Evolutionary conservation across 2,329 filamentous ascomycete genomes (phyloP), one percentile per base, ranked within the genome.

Genomic region (Fusarium sp.): DNA sequence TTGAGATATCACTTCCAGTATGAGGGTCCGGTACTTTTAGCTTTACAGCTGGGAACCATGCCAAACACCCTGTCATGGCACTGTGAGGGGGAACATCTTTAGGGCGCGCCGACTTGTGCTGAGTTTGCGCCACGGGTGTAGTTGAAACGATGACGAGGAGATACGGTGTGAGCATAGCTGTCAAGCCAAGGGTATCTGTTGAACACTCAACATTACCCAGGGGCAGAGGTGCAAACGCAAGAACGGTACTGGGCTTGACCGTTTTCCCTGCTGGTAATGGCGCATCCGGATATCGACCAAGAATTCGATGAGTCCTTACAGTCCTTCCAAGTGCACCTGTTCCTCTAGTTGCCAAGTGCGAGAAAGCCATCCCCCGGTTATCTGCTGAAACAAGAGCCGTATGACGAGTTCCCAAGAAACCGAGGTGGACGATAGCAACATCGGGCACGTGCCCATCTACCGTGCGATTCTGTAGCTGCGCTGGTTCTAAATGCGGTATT

Each of bases 41-140:
- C 76, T 93, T 96, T 47, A 99, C 96, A 3, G 94, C 94, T 4
- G 96, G 96, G 77, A 99, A 99, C 96, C 96, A 99, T 34, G 96
- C 94, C 51, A 99, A 81, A 74, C 95, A 97, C 4, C 95, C 97
- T 51, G 93, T 98, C 87, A 99, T 90, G 20, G 95, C 90, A 76
- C 94, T 93, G 77, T 99, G 95, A 3, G 93, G 92, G 28, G 90
- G 90, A 12, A 98, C 89, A 71, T 98, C 95, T 77, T 97, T 98
- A 6, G 96, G 95, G 27, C 96, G 87, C 4, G 93, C 89, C 21
- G 93, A 90, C 81, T 99, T 99, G 80, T 98, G 93, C 77, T 99
- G 96, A 2, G 96, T 99, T 78, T 98, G 94, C 6, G 97, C 96
- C 37, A 98, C 87, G 0, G 96, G 96, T 0, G 95, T 99, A 0